Conservation (phyloP, 75 land plant genomes). For the Azolla pinnata region DNA sequence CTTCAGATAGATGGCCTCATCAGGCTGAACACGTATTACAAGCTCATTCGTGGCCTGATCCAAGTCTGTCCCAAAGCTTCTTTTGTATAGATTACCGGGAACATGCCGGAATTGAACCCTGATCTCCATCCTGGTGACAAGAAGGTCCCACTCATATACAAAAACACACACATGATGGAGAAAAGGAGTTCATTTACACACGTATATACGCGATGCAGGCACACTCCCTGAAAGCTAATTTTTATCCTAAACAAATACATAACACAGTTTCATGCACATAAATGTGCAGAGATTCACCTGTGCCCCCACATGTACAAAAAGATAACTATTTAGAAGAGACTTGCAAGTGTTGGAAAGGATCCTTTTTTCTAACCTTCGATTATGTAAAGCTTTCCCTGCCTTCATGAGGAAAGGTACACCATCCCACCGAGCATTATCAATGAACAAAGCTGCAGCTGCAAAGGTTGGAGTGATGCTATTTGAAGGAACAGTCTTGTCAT, state of each 20-base stretch:
- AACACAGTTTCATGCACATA: too few species aligned
- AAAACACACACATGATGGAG: too few species aligned
- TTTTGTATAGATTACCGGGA: constrained; percentile 83
- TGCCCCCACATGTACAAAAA: too few species aligned
- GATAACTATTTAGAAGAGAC: too few species aligned
- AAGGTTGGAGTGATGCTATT: constrained; percentile 91
- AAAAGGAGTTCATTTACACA: not conserved
- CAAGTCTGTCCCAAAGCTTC: constrained; percentile 66
- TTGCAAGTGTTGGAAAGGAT: too few species aligned
- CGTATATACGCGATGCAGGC: not conserved
- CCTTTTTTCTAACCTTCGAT: constrained; percentile 48
- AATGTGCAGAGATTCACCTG: too few species aligned
- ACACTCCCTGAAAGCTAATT: too few species aligned
- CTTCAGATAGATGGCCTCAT: constrained; percentile 93
- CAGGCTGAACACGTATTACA: constrained; percentile 88
- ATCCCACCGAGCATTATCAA: constrained; percentile 98
- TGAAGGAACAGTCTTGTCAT: constrained; percentile 88
- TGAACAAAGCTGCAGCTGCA: constrained; percentile 97
- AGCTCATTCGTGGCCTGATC: constrained; percentile 92
- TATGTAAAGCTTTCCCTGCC: constrained; percentile 93
- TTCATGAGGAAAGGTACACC: constrained; percentile 98
- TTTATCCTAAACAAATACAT: too few species aligned
- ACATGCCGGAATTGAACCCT: constrained; percentile 94
- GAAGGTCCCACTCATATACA: too few species aligned
- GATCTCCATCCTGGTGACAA: constrained; percentile 84